phyloP scores from a whole-genome alignment of 176 grass and related monocot genomes.

The Lolium perenne region DNA sequence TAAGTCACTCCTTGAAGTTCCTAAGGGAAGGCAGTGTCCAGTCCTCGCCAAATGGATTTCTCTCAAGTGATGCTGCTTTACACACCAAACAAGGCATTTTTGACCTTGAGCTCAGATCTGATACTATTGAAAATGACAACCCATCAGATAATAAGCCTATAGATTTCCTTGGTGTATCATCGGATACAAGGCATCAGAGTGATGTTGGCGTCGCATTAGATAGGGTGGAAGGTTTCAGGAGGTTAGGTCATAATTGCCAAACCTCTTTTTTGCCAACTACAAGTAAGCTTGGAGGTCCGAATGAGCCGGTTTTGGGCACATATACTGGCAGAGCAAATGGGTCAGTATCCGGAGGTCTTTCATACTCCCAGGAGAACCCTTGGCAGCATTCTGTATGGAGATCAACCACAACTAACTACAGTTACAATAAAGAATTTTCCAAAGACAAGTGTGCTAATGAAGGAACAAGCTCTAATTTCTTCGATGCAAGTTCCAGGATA shows the following conservation, averaged over 20 bases:
- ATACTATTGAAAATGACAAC: slow-evolving; percentile 61
- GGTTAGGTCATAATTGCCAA: slow-evolving; percentile 43
- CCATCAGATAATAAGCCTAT: slow-evolving; percentile 41
- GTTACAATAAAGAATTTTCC: slow-evolving; percentile 55
- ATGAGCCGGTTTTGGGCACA: slow-evolving; percentile 58
- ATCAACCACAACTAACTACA: slow-evolving; percentile 56
- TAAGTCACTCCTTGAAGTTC: slow-evolving; percentile 60
- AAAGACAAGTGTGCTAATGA: slow-evolving; percentile 55
- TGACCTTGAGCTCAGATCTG: slow-evolving; percentile 68
- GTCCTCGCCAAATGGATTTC: slow-evolving; percentile 69
- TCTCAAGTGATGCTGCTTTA: slow-evolving; percentile 41
- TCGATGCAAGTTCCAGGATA: slow-evolving; percentile 43
- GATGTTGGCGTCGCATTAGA: slow-evolving; percentile 47
- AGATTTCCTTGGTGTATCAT: slow-evolving; percentile 56
- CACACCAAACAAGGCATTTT: slow-evolving; percentile 49
- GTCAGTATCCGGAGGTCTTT: slow-evolving; percentile 41
- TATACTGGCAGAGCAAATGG: slow-evolving; percentile 34
- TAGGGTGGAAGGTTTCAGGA: slow-evolving; percentile 27
- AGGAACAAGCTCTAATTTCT: slow-evolving; percentile 67
- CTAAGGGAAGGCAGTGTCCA: slow-evolving; percentile 76
- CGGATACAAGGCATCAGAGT: slow-evolving; percentile 32
- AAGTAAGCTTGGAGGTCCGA: slow-evolving; percentile 49
- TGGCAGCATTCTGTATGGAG: slow-evolving; percentile 37
- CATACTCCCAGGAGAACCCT: slow-evolving; percentile 38
- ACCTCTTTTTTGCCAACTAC: slow-evolving; percentile 40